Conservation (phyloP, 768 basidiomycete genomes). For the Mycena belliarum region DNA sequence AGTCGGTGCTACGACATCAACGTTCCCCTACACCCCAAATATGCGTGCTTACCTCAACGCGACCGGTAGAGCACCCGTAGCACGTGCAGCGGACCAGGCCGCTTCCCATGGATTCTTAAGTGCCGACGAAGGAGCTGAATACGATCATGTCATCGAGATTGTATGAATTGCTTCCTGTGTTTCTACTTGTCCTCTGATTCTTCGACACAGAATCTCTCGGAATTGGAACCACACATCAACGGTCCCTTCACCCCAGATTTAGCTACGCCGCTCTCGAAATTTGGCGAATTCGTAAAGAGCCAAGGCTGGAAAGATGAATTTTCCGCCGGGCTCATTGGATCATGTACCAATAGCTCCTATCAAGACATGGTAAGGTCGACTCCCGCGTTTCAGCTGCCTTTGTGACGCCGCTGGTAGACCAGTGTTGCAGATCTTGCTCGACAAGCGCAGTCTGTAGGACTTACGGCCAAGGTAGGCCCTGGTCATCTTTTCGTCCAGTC, state of each 20-base stretch:
- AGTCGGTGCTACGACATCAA: conserved; percentile 99
- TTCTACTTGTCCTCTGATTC: conserved; percentile 3
- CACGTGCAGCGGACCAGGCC: conserved; percentile 83
- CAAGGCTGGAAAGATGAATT: conserved; percentile 95
- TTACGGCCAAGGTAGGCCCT: conserved; percentile 64
- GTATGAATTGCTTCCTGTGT: conserved; percentile 42
- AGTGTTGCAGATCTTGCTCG: conserved; percentile 88
- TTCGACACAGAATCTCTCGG: conserved; percentile 70
- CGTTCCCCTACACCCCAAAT: conserved; percentile 90
- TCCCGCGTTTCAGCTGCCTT: not conserved
- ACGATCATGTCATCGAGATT: conserved; percentile 93
- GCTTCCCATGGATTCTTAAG: conserved; percentile 73
- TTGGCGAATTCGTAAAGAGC: conserved; percentile 74
- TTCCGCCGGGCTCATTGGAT: conserved; percentile 91
- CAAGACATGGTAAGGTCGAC: conserved; percentile 74
- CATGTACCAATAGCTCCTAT: conserved; percentile 99
- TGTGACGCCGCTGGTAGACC: conserved; percentile 51
- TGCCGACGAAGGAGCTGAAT: conserved; percentile 87
- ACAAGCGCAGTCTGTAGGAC: conserved; percentile 84
- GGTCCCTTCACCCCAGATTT: conserved; percentile 98
- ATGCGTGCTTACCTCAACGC: conserved; percentile 91
- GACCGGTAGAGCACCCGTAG: conserved; percentile 86
- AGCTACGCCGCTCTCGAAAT: conserved; percentile 90
- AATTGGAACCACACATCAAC: conserved; percentile 90
- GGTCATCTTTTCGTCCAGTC: not conserved